A percentile compares a stretch with the other conserved stretches of the same genome.
phyloP scores from a whole-genome alignment of 2,329 filamentous ascomycete species.

The Colletotrichum limetticola region DNA sequence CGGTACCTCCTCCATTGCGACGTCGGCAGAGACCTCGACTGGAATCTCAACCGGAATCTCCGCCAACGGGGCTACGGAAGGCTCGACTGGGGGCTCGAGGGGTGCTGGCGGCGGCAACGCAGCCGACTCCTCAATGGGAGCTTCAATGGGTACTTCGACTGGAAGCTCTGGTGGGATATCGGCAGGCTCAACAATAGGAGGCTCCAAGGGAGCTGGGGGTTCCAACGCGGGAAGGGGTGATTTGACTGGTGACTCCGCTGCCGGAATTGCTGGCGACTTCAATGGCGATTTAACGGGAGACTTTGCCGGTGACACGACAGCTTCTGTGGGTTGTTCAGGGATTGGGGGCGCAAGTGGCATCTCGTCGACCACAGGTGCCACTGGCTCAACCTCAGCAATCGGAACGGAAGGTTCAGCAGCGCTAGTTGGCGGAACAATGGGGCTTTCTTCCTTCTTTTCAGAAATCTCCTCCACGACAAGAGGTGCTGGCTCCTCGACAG shows the following conservation, averaged over 20 bases:
- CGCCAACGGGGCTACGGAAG: neutral
- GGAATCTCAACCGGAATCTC: neutral
- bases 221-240: neutral
- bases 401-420: neutral
- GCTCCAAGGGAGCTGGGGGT: constrained; percentile 10
- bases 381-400: constrained; percentile 3
- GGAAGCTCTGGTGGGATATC: constrained; percentile 1
- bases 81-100: neutral
- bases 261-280: neutral
- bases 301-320: constrained; percentile 10
- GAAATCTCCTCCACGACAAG: constrained; percentile 5
- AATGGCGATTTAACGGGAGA: constrained; percentile 6
- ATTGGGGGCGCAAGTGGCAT: neutral
- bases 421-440: neutral
- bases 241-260: constrained; percentile 6
- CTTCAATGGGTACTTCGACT: neutral
- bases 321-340: neutral
- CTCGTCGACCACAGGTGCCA: neutral
- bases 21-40: neutral
- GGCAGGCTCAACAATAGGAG: constrained; percentile 7
- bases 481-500: neutral
- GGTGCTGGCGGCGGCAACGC: neutral
- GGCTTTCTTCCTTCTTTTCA: constrained; percentile 11
- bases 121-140: neutral
- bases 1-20: neutral